These are phyloP conservation scores for Sequoiadendron giganteum DNA, from an alignment of 75 land plant species.

Conservation along the genomic window DNA sequence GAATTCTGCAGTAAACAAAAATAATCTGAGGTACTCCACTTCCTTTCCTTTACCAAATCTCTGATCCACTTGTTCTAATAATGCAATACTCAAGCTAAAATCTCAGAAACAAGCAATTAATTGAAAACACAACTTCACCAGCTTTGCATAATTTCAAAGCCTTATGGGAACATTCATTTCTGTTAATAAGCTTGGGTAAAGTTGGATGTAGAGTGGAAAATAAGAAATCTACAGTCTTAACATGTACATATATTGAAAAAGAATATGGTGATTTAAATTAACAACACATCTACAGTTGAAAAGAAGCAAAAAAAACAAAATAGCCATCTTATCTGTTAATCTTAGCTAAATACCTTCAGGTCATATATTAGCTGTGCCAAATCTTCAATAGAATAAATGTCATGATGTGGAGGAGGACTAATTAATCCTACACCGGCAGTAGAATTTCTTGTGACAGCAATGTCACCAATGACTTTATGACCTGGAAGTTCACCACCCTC, in stretches of 20 bases:
- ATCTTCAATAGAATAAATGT: constrained; percentile 98
- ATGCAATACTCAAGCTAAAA: not conserved
- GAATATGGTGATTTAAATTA: not conserved
- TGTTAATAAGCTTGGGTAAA: not conserved
- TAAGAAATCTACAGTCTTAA: not conserved
- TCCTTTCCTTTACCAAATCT: not conserved
- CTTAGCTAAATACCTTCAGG: constrained; percentile 68
- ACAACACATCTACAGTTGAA: not conserved
- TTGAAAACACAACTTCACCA: not conserved
- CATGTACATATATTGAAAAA: not conserved
- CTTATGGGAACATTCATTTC: not conserved
- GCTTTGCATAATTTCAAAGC: not conserved
- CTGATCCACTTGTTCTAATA: not conserved
- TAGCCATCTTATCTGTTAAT: not conserved
- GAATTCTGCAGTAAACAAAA: constrained; percentile 62
- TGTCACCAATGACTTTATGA: constrained; percentile 97
- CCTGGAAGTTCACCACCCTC: constrained; percentile 99
- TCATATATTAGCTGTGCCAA: constrained; percentile 97
- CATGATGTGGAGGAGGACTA: constrained; percentile 99
- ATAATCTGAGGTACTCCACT: not conserved
- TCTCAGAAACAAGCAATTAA: not conserved
- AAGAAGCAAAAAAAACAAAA: not conserved
- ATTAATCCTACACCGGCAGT: constrained; percentile 98
- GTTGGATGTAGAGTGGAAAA: not conserved
- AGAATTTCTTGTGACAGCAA: constrained; percentile 94